A percentile compares a stretch with the other conserved stretches of the same genome.
These are phyloP conservation scores for Quercus alba DNA, from an alignment of 306 rosid genomes.

Conservation along the genomic window DNA sequence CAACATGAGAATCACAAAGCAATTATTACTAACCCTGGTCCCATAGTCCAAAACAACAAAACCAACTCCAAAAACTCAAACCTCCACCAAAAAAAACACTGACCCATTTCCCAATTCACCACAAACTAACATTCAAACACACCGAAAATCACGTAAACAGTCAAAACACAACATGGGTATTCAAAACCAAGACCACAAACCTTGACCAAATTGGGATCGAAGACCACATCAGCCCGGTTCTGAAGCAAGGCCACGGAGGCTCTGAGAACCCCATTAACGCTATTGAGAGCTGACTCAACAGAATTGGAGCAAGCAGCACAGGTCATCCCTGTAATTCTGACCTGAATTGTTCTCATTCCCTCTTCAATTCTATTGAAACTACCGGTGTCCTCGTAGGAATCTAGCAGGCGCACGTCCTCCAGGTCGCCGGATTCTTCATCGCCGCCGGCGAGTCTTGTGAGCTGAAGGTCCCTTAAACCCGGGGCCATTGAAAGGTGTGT, in stretches of 20 bases:
- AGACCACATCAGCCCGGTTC: conserved; percentile 87
- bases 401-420: conserved; percentile 76
- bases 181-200: conserved; percentile 33
- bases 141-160: neutral
- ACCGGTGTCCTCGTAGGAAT: conserved; percentile 47
- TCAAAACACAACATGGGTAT: too few relatives aligned
- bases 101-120: neutral
- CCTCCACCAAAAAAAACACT: neutral
- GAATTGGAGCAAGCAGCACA: conserved; percentile 97
- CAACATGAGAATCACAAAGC: neutral
- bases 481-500: conserved; percentile 37
- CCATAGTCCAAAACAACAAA: conserved; percentile 5
- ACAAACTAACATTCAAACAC: conserved; percentile 1
- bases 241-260: conserved; percentile 93
- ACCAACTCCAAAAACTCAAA: neutral
- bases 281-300: conserved; percentile 67
- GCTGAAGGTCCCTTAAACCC: conserved; percentile 47
- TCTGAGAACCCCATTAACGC: conserved; percentile 56
- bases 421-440: conserved; percentile 42
- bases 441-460: conserved; percentile 24
- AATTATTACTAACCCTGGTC: neutral
- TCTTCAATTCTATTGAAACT: conserved; percentile 23
- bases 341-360: conserved; percentile 58
- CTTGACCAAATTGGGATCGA: conserved; percentile 67
- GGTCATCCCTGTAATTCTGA: conserved; percentile 84